Conservation (phyloP, 2,329 filamentous ascomycete genomes). For the Emericellopsis cladophorae region DNA sequence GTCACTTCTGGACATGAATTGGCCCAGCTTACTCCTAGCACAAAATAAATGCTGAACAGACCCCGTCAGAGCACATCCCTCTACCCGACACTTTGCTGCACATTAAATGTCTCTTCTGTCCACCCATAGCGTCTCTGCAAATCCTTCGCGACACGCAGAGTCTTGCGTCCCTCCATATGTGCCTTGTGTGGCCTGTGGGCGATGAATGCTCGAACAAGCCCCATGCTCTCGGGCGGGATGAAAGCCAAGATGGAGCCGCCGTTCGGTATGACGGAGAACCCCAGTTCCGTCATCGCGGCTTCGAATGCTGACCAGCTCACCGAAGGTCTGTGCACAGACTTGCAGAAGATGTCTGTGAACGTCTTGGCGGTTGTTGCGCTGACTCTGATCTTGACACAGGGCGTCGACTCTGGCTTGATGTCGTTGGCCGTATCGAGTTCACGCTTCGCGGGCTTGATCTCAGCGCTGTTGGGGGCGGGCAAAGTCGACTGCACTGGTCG, state of each 20-base stretch:
- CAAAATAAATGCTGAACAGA: background rate
- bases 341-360: conserved; percentile 22
- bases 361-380: conserved; percentile 20
- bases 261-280: conserved; percentile 25
- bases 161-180: conserved; percentile 17
- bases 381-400: conserved; percentile 13
- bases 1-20: no score
- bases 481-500: conserved; percentile 21
- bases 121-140: conserved; percentile 23
- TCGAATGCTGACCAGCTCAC: conserved; percentile 24
- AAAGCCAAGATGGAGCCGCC: conserved; percentile 29
- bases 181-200: conserved; percentile 23
- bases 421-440: conserved; percentile 7
- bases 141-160: conserved; percentile 14
- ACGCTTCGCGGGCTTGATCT: conserved; percentile 7
- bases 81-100: background rate
- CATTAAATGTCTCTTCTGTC: conserved; percentile 17
- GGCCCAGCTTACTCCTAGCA: background rate
- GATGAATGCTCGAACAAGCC: conserved; percentile 14
- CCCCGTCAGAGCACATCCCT: background rate
- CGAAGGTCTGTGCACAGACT: conserved; percentile 13
- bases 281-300: conserved; percentile 25
- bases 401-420: no score
- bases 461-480: conserved; percentile 10
- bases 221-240: conserved; percentile 13